phyloP scores from a whole-genome alignment of 345 rosid species.

The Corchorus olitorius region DNA sequence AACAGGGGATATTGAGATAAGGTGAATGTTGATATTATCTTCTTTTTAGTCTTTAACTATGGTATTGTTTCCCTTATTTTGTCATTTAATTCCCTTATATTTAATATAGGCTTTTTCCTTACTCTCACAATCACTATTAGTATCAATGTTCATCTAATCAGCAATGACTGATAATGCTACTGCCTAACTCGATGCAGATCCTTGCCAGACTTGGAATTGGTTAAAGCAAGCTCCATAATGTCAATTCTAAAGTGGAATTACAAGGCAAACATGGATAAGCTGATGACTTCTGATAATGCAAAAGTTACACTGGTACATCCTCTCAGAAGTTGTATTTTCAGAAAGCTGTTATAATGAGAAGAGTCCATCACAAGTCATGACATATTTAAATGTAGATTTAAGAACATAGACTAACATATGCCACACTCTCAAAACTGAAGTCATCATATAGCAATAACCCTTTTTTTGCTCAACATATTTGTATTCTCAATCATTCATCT shows the following conservation, averaged over 20 bases:
- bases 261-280: slow-evolving; percentile 55
- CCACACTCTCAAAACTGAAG: background rate
- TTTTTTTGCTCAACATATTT: background rate
- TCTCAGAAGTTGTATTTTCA: background rate
- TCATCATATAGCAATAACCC: background rate
- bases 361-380: background rate
- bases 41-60: background rate
- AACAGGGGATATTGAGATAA: slow-evolving; percentile 51
- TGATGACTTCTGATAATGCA: slow-evolving; percentile 42
- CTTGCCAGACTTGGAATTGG: slow-evolving; percentile 51
- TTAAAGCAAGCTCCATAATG: slow-evolving; percentile 47
- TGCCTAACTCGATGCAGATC: slow-evolving; percentile 38
- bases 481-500: slow-evolving; percentile 8
- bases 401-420: background rate
- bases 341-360: background rate
- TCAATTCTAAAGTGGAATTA: slow-evolving; percentile 58
- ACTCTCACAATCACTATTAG: background rate
- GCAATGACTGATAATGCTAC: slow-evolving; percentile 15
- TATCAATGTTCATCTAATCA: slow-evolving; percentile 11
- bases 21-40: slow-evolving; percentile 27
- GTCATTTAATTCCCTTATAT: background rate
- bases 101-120: background rate
- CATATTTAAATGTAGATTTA: background rate
- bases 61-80: slow-evolving; percentile 10
- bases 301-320: slow-evolving; percentile 42